Conservation (phyloP, 208 protist genomes). For the Crithidia thermophila region DNA sequence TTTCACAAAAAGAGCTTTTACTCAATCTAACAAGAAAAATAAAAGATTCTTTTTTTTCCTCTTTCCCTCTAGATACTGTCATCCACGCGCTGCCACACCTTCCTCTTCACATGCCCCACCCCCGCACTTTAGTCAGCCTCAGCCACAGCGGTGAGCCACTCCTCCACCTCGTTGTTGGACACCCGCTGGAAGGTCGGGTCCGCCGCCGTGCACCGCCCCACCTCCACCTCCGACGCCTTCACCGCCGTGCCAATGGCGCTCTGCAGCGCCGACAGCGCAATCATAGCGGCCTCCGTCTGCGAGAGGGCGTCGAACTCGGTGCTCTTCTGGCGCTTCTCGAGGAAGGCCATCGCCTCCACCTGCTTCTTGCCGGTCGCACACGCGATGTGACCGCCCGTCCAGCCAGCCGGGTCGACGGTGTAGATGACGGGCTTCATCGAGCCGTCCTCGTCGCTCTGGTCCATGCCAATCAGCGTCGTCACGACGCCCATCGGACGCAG, state of each 20-base stretch:
- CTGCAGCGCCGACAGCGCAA: constrained; percentile 81
- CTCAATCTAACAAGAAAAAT: not conserved
- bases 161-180: constrained; percentile 74
- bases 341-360: constrained; percentile 95
- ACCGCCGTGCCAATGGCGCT: constrained; percentile 69
- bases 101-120: not conserved
- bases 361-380: constrained; percentile 94
- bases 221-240: constrained; percentile 84
- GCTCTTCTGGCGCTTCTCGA: constrained; percentile 97
- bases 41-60: not conserved
- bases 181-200: constrained; percentile 63
- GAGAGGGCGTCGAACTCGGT: constrained; percentile 76
- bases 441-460: constrained; percentile 89
- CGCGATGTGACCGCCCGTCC: constrained; percentile 92
- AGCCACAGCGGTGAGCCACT: constrained; percentile 86
- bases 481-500: constrained; percentile 94
- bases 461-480: constrained; percentile 94
- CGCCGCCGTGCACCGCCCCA: constrained; percentile 60
- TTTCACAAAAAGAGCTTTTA: too few species aligned
- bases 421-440: constrained; percentile 89
- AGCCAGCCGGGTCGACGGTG: constrained; percentile 96
- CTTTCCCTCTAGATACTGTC: not conserved
- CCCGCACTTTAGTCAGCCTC: constrained; percentile 74
- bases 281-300: constrained; percentile 84
- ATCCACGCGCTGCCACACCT: not conserved